phyloP scores from a whole-genome alignment of 1,139 yeast genomes.

The Saccharomycopsis phalli region DNA sequence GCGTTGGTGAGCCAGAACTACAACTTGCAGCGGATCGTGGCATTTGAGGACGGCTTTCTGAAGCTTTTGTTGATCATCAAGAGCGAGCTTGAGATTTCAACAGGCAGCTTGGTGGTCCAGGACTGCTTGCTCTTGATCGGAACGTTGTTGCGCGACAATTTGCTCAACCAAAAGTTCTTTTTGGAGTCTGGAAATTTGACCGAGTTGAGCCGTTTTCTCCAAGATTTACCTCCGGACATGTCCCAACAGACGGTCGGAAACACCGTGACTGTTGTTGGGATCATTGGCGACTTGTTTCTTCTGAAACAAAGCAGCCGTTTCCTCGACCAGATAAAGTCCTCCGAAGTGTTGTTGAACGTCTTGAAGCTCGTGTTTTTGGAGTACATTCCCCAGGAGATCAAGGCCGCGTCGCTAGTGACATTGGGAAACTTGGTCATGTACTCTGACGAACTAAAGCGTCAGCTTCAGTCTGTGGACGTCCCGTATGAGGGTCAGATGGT shows the following conservation, averaged over 20 bases:
- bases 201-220: conserved; percentile 9
- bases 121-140: conserved; percentile 75
- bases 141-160: conserved; percentile 69
- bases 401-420: conserved; percentile 61
- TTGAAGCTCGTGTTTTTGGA: conserved; percentile 64
- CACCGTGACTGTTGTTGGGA: conserved; percentile 8
- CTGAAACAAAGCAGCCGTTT: conserved; percentile 29
- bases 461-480: conserved; percentile 76
- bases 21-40: conserved; percentile 87
- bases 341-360: conserved; percentile 40
- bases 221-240: conserved; percentile 1
- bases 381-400: conserved; percentile 49
- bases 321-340: conserved; percentile 4
- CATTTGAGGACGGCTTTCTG: conserved; percentile 90
- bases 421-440: conserved; percentile 69
- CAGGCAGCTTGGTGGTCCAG: conserved; percentile 80
- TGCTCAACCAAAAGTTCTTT: conserved; percentile 84
- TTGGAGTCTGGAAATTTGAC: conserved; percentile 58
- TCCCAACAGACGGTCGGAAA: conserved; percentile 7
- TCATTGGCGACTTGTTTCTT: conserved; percentile 12
- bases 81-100: conserved; percentile 78
- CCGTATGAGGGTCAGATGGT: conserved; percentile 44
- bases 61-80: conserved; percentile 66
- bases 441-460: conserved; percentile 54
- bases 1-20: conserved; percentile 74